phyloP scores from a whole-genome alignment of 2,329 filamentous ascomycete genomes.

The Dothistroma pini region DNA sequence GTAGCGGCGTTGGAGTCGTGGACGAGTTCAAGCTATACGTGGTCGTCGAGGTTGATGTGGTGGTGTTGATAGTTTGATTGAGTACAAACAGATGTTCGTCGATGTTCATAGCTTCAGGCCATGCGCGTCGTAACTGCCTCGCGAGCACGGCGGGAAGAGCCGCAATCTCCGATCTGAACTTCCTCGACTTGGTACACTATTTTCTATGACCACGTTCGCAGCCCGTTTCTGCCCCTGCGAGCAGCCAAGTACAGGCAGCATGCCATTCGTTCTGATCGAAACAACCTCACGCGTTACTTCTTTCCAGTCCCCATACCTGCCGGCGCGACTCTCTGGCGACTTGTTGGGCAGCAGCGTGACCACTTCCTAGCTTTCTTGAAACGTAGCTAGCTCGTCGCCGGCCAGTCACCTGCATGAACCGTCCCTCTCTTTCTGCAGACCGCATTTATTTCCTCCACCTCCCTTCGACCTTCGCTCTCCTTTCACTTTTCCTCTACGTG shows the following conservation, averaged over 20 bases:
- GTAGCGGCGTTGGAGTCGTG: background rate
- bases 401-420: slow-evolving; percentile 12
- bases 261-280: background rate
- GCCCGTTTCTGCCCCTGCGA: background rate
- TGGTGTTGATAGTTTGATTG: slow-evolving; percentile 4
- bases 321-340: background rate
- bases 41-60: background rate
- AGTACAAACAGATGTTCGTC: slow-evolving; percentile 2
- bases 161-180: background rate
- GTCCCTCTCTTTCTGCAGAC: slow-evolving; percentile 17
- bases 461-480: slow-evolving; percentile 8
- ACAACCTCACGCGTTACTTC: background rate
- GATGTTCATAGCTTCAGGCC: background rate
- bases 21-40: background rate
- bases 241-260: background rate
- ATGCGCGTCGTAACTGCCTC: background rate
- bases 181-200: background rate
- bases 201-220: background rate
- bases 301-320: background rate
- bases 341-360: slow-evolving; percentile 3
- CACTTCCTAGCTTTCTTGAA: background rate
- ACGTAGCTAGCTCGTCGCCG: background rate
- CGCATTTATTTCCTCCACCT: slow-evolving; percentile 13
- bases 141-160: background rate
- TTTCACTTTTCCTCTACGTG: slow-evolving; percentile 10